Base-by-base conservation (phyloP, 805 yeast genomes). In the Wickerhamiella lipophila region DNA sequence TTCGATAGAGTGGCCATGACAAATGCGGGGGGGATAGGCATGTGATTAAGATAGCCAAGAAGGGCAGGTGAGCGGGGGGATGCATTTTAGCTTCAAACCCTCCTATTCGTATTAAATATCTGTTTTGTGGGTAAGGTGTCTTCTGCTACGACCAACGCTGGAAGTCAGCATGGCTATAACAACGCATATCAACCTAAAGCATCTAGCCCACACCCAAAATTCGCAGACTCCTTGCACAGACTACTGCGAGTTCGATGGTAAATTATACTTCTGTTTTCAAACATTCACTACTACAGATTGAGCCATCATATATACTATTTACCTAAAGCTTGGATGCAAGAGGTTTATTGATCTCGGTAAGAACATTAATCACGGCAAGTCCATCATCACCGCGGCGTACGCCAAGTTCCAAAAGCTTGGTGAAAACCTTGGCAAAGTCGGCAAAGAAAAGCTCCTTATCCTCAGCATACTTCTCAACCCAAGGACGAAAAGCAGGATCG, bases 351-450 rank as follows among this genome's bases (percentile, higher is more conserved):
- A 42, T 49, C 41, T 52, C 50, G 51, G 55, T 52, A 47, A 63
- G 46, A 46, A 52, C 55, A 51, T 64, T 64, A 50, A 64, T 51
- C 41, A 48, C 46, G 19, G 67, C 67, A 49, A 53, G 49, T 11
- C 68, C 68, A 29, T 68, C 66, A 16, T 70, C 65, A 11, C 80
- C 81, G 62, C 81, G 83, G 22, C 70, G 68, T 27, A 82, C 76
- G 52, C 95, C 95, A 46, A 82, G 73, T 65, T 85, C 95, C 40
- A 85, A 57, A 55, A 86, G 63, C 62, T 81, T 83, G 42, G 71
- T 75, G 68, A 79, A 86, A 19, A 78, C 88, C 42, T 64, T 61
- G 3, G 81, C 71, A 64, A 83, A 86, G 58, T 81, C 82, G 40
- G 64, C 63, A 60, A 76, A 78, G 67, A 80, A 86, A 19, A 64